Evolutionary conservation across 2,329 filamentous ascomycete species (phyloP).

Genomic region (Grosmannia penicillata): DNA sequence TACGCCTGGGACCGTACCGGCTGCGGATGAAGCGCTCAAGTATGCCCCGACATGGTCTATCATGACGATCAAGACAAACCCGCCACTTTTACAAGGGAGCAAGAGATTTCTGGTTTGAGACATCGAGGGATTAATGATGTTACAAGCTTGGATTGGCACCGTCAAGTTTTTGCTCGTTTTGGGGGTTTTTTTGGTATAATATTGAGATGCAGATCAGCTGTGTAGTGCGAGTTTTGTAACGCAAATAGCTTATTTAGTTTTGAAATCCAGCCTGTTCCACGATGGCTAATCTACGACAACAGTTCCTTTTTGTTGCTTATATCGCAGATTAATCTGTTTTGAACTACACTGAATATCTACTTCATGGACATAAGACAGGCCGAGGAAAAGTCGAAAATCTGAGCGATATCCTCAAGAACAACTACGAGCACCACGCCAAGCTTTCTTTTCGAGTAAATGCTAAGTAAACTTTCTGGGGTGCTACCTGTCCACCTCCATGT

Average conservation of each 20-base stretch:
- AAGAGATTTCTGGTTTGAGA: conserved; percentile 48
- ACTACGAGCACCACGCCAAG: neutral
- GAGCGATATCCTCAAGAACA: too few species aligned
- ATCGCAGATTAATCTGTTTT: too few species aligned
- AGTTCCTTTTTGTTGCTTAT: too few species aligned
- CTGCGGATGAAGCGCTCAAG: conserved; percentile 62
- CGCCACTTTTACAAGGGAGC: conserved; percentile 70
- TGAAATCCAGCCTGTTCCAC: too few species aligned
- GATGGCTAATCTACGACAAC: too few species aligned
- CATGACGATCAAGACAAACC: conserved; percentile 51
- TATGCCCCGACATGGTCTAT: conserved; percentile 71
- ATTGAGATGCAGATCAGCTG: neutral
- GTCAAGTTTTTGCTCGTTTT: too few species aligned
- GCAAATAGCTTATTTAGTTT: too few species aligned
- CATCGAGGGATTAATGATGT: neutral
- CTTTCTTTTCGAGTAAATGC: neutral
- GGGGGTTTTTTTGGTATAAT: neutral
- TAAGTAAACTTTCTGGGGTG: neutral
- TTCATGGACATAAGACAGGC: too few species aligned
- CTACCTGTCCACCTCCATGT: conserved; percentile 3
- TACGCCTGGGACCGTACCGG: conserved; percentile 54
- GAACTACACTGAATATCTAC: too few species aligned
- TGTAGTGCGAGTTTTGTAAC: neutral
- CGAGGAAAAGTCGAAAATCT: too few species aligned
- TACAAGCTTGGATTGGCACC: too few species aligned